Percentiles rank a stretch among this genome's conserved stretches.
phyloP scores from a whole-genome alignment of 2,329 filamentous ascomycete genomes.

The Periconia digitata region DNA sequence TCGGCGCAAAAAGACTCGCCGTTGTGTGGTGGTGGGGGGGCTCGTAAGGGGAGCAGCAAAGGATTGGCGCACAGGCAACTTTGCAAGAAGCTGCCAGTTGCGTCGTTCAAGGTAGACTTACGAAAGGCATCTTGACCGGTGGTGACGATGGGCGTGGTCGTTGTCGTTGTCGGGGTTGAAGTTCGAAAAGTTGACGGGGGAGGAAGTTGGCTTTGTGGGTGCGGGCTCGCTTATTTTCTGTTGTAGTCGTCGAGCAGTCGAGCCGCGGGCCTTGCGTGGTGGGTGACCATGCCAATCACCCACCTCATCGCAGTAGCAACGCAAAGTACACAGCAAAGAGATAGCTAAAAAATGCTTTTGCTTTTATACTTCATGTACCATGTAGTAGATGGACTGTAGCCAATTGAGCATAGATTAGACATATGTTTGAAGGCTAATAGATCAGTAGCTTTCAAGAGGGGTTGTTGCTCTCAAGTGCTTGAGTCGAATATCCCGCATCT shows the following conservation, averaged over 20 bases:
- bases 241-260: not conserved
- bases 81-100: conserved; percentile 2
- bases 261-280: not conserved
- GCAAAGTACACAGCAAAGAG: too few relatives aligned
- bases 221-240: conserved; percentile 4
- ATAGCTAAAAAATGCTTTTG: too few relatives aligned
- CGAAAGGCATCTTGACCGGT: conserved; percentile 50
- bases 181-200: not conserved
- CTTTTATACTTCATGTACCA: too few relatives aligned
- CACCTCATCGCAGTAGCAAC: too few relatives aligned
- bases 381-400: too few relatives aligned
- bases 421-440: too few relatives aligned
- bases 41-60: not conserved
- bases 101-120: conserved; percentile 43
- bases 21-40: not conserved
- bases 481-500: too few relatives aligned
- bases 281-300: not conserved
- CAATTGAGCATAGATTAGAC: too few relatives aligned
- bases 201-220: conserved; percentile 7
- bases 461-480: too few relatives aligned
- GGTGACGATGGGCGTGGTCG: conserved; percentile 26
- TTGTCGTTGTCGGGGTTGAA: conserved; percentile 19
- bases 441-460: too few relatives aligned
- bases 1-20: conserved; percentile 6
- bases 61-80: conserved; percentile 2